Evolutionary conservation across 352 stramenopile genomes (phyloP).

Genomic region (Globisporangium middletonii): DNA sequence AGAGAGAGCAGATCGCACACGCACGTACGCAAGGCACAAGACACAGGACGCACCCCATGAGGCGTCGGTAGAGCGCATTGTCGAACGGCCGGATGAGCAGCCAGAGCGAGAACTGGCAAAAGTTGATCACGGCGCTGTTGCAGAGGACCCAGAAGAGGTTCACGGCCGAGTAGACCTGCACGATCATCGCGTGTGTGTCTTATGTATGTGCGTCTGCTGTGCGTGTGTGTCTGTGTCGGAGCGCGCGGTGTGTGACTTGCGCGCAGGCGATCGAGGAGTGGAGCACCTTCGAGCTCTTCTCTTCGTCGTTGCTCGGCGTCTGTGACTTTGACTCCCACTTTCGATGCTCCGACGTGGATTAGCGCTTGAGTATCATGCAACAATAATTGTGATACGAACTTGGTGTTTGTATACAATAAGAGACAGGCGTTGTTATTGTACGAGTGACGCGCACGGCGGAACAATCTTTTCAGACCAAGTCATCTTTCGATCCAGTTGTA

Average conservation of each 20-base stretch:
- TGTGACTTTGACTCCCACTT: too few species aligned
- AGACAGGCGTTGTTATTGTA: too few species aligned
- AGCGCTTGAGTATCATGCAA: too few species aligned
- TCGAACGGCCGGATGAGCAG: constrained; percentile 83
- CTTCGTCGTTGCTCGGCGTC: too few species aligned
- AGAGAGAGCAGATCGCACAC: not conserved
- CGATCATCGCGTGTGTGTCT: constrained; percentile 25
- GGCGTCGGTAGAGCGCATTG: constrained; percentile 61
- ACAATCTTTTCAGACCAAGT: too few species aligned
- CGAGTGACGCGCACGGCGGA: too few species aligned
- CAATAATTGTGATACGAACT: too few species aligned
- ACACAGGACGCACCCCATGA: constrained; percentile 46
- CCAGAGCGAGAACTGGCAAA: constrained; percentile 76
- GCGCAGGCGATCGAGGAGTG: not conserved
- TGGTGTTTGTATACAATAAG: too few species aligned
- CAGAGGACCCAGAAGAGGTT: constrained; percentile 83
- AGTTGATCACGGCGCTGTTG: constrained; percentile 79
- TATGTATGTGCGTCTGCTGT: not conserved
- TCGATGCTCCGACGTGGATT: too few species aligned
- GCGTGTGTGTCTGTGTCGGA: not conserved
- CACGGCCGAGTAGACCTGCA: constrained; percentile 64
- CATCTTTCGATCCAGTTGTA: too few species aligned
- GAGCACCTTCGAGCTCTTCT: too few species aligned
- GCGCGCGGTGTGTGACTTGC: not conserved
- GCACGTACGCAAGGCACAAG: not conserved